phyloP scores from a whole-genome alignment of 805 yeast genomes.

The Metschnikowia cerradonensis region DNA sequence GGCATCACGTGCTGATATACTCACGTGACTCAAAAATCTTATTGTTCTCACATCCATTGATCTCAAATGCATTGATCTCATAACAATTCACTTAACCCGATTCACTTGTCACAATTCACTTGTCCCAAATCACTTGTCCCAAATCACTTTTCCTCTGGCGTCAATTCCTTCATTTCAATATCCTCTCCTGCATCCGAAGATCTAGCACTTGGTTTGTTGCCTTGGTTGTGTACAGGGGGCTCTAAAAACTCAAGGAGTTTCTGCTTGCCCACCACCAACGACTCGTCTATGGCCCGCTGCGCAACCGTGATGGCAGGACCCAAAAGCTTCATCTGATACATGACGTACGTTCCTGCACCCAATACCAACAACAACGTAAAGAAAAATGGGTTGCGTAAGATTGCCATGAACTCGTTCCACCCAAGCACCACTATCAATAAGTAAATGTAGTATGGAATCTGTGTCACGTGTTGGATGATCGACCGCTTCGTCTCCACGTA shows the following conservation, averaged over 20 bases:
- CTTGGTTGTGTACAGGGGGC: slow-evolving; percentile 14
- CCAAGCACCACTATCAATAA: slow-evolving; percentile 71
- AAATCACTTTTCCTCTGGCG: neutral
- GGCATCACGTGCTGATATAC: too few species aligned
- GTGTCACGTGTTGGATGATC: slow-evolving; percentile 67
- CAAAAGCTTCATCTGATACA: slow-evolving; percentile 68
- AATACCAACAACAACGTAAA: slow-evolving; percentile 57
- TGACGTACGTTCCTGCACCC: slow-evolving; percentile 59
- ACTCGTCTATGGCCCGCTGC: slow-evolving; percentile 54
- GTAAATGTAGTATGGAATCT: slow-evolving; percentile 82
- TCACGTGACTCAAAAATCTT: too few species aligned
- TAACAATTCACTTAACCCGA: neutral
- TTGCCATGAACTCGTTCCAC: slow-evolving; percentile 92
- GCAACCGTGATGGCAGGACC: slow-evolving; percentile 67
- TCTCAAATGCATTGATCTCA: too few species aligned
- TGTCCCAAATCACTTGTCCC: neutral
- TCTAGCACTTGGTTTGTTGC: neutral
- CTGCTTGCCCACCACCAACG: slow-evolving; percentile 53
- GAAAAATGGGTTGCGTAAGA: slow-evolving; percentile 80
- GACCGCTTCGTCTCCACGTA: slow-evolving; percentile 88
- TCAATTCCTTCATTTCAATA: slow-evolving; percentile 18
- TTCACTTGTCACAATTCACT: neutral
- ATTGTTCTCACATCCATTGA: too few species aligned
- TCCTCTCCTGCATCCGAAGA: slow-evolving; percentile 1
- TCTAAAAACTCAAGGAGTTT: slow-evolving; percentile 56